A percentile compares a stretch with the other conserved stretches of the same genome.
Evolutionary conservation across 768 basidiomycete genomes (phyloP).

Genomic region (Xanthoconium stramineum): DNA sequence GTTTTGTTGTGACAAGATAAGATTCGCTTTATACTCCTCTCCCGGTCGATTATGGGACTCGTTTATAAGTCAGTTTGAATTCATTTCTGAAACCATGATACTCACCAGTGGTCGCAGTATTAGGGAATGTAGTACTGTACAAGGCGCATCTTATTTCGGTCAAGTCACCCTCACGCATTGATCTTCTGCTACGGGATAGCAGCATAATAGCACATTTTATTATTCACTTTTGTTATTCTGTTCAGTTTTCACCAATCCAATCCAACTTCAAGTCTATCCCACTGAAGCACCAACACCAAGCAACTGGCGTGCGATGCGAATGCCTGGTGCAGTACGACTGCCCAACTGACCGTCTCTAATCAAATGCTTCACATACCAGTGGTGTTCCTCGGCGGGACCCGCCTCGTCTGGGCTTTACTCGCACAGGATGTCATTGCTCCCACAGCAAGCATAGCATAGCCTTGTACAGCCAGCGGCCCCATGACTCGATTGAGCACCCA

Average conservation of each 20-base stretch:
- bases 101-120: slow-evolving; percentile 1
- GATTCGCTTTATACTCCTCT: too few relatives aligned
- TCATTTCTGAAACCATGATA: not conserved
- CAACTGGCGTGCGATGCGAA: not conserved
- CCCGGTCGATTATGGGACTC: not conserved
- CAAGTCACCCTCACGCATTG: not conserved
- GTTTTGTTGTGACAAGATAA: slow-evolving; percentile 5
- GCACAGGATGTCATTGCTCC: slow-evolving; percentile 10
- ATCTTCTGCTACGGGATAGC: not conserved
- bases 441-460: slow-evolving; percentile 24
- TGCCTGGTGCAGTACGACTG: not conserved
- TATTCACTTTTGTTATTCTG: not conserved
- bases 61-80: not conserved
- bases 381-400: not conserved
- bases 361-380: not conserved
- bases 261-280: not conserved
- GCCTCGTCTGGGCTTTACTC: not conserved
- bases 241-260: not conserved
- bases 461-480: slow-evolving; percentile 18
- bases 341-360: not conserved
- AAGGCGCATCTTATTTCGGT: not conserved
- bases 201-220: not conserved
- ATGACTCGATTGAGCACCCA: not conserved
- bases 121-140: not conserved
- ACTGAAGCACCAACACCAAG: not conserved